phyloP scores from a whole-genome alignment of 441 rosid species.

The Syzygium malaccense region DNA sequence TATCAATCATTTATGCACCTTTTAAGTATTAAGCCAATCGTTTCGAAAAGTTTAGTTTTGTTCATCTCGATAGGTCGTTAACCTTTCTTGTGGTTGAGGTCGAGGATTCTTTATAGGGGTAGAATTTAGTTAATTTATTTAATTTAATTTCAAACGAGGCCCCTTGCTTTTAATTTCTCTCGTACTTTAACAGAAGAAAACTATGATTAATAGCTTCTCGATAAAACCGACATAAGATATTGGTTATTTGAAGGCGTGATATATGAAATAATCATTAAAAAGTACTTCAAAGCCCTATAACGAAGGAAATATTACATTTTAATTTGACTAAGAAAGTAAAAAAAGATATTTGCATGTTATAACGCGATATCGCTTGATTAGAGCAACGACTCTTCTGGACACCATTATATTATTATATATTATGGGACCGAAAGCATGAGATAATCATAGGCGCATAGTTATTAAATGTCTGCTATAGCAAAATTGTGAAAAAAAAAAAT shows the following conservation, averaged over 20 bases:
- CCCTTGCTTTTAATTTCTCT: neutral
- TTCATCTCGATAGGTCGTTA: neutral
- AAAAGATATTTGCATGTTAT: neutral
- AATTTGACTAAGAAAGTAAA: neutral
- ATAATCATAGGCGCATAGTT: neutral
- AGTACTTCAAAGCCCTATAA: neutral
- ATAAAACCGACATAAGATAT: neutral
- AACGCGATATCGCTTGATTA: neutral
- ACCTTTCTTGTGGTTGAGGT: too few species aligned
- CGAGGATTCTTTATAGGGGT: too few species aligned
- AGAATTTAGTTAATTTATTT: neutral
- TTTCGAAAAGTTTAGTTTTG: neutral
- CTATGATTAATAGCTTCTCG: neutral
- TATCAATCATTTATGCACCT: too few species aligned
- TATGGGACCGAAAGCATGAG: neutral
- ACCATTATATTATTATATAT: neutral
- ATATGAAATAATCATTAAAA: neutral
- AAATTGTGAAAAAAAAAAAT: neutral
- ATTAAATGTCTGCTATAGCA: neutral
- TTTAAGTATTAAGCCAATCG: neutral
- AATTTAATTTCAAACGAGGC: neutral
- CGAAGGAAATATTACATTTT: neutral
- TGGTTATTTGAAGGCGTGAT: neutral
- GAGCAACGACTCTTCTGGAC: neutral
- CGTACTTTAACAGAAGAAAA: neutral